A percentile compares a stretch with the other conserved stretches of the same genome.
phyloP scores from a whole-genome alignment of 1,284 basidiomycete species.

The Cerrena zonata region DNA sequence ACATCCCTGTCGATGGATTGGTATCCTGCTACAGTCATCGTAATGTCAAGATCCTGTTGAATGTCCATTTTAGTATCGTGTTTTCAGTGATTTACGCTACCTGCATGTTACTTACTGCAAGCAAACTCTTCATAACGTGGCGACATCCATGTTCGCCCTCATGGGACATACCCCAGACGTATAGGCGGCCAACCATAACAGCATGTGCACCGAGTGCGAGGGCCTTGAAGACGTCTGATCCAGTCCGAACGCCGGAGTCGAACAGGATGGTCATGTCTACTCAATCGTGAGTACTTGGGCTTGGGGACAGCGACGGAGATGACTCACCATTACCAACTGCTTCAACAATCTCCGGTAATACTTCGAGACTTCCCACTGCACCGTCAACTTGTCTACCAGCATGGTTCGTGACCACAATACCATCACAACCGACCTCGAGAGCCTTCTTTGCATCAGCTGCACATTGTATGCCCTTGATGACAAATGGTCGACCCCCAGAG shows the following conservation, averaged over 20 bases:
- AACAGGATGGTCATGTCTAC: constrained; percentile 54
- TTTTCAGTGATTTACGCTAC: not conserved
- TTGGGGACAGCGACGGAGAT: not conserved
- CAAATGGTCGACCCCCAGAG: constrained; percentile 47
- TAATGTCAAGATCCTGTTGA: constrained; percentile 48
- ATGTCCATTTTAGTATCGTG: too few species aligned
- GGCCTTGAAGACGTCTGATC: constrained; percentile 56
- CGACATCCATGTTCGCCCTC: constrained; percentile 43
- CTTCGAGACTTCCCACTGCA: constrained; percentile 48
- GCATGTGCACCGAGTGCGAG: constrained; percentile 43
- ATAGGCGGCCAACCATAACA: constrained; percentile 42
- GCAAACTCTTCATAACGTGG: constrained; percentile 54
- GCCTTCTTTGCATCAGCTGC: constrained; percentile 46
- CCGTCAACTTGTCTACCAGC: constrained; percentile 60
- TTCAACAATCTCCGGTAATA: constrained; percentile 47
- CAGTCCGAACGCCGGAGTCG: constrained; percentile 55
- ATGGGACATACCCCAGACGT: constrained; percentile 48
- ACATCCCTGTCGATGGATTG: constrained; percentile 36
- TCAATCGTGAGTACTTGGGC: not conserved
- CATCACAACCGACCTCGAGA: constrained; percentile 48
- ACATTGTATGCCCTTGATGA: constrained; percentile 54
- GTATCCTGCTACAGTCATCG: constrained; percentile 47
- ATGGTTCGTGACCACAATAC: constrained; percentile 57
- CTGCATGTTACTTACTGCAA: constrained; percentile 34
- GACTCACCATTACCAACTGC: constrained; percentile 44